Conservation (phyloP, 2,329 filamentous ascomycete genomes). For the Clonostachys solani region DNA sequence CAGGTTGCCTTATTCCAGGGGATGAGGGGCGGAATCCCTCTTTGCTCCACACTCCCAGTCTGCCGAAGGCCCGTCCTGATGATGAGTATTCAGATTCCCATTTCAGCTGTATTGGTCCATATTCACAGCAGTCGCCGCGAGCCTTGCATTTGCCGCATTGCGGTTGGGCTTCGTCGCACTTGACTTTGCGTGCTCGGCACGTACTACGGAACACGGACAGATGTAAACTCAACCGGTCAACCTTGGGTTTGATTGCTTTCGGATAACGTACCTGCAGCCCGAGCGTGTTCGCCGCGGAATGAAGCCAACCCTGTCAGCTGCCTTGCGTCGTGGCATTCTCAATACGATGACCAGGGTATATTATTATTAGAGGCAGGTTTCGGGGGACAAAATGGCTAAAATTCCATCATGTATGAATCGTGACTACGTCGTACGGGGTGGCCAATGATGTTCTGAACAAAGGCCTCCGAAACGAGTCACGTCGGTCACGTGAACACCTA, state of each 20-base stretch:
- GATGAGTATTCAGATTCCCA: constrained; percentile 4
- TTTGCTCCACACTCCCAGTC: constrained; percentile 4
- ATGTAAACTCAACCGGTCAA: background rate
- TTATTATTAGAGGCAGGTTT: background rate
- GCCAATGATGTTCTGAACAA: no score
- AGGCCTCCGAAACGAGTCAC: no score
- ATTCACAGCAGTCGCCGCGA: constrained; percentile 2
- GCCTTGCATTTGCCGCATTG: constrained; percentile 1
- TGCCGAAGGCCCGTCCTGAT: constrained; percentile 2
- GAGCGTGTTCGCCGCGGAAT: constrained; percentile 2
- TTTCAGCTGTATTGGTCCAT: constrained; percentile 1
- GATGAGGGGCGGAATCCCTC: background rate
- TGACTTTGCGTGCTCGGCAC: constrained; percentile 6
- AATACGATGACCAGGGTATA: background rate
- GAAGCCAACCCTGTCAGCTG: background rate
- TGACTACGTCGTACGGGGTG: no score
- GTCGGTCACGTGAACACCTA: no score
- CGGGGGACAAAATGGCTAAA: background rate
- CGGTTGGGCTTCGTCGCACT: constrained; percentile 5
- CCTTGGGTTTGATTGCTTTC: no score
- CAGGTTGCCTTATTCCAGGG: background rate
- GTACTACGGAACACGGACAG: constrained; percentile 2
- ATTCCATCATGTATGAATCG: background rate
- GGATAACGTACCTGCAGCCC: constrained; percentile 2
- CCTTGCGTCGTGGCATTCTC: constrained; percentile 5